Base-by-base conservation (phyloP, 2,329 filamentous ascomycete species). In the Neopestalotiopsis rosae region DNA sequence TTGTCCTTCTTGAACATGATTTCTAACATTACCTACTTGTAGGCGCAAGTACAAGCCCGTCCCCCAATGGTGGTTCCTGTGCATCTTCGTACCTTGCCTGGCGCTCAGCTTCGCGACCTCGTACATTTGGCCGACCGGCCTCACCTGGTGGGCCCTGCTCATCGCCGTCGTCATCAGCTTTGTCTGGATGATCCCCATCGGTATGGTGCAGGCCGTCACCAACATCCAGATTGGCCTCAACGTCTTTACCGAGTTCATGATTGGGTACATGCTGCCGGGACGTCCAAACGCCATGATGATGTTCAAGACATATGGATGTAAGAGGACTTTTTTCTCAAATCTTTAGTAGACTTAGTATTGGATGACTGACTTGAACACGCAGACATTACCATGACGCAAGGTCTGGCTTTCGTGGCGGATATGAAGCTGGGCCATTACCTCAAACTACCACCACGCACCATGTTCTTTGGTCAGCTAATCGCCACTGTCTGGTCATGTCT, bases 231-330 rank as follows among this genome's bases (percentile, higher is more conserved):
- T 83, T 1, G 83, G 83, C 10, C 77, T 86, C 17, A 77, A 77
- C 73, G 90, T 94, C n/a, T 80, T 93, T 69, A 91, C 90, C n/a
- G 91, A 93, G 76, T 92, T 91, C 74, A 86, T 94, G 69, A 86
- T 91, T 70, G 91, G 91, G 5, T 93, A 93, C 78, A 91, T 93
- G 84, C 87, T 92, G 63, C 91, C 91, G 0, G 91, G 91, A 34
- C 86, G 86, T 3, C 91, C 91, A 1, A 83, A 93, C 70, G 90
- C 90, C 61, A 90, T 93, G 86, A 94, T 94, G 91, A 87, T 93
- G 81, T 93, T 93, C 83, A 93, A 93, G 80, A 92, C 90, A 70
- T 93, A 79, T 45, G 65, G 65, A 13, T 66, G 49, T 58, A 56
- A 57, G 34, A 38, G 10, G 45, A 24, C n/a, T 14, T 6, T 14